These are phyloP conservation scores for Tremella mesenterica DNA, from an alignment of 768 basidiomycete species.

Conservation along the genomic window DNA sequence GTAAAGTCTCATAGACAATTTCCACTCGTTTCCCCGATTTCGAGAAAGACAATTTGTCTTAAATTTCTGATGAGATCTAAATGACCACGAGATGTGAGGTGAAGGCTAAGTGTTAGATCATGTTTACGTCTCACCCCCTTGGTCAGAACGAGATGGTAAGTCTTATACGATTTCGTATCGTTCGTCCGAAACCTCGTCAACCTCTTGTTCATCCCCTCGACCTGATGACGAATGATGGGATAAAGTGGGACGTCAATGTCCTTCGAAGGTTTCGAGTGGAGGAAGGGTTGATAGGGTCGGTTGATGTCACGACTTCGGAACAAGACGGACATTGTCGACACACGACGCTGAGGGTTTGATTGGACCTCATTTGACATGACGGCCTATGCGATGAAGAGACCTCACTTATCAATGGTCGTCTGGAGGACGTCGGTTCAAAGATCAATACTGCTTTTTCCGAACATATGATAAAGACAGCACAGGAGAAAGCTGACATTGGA, in stretches of 20 bases:
- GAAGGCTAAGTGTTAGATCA: slow-evolving; percentile 57
- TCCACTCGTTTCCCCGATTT: not conserved
- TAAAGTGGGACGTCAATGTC: not conserved
- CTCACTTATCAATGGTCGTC: too few relatives aligned
- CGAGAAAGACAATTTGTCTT: not conserved
- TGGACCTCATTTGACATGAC: too few relatives aligned
- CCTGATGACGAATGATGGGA: not conserved
- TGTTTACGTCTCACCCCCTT: slow-evolving; percentile 90
- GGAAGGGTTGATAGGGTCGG: not conserved
- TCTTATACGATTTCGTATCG: slow-evolving; percentile 1
- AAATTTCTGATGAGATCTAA: not conserved
- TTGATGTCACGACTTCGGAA: too few relatives aligned
- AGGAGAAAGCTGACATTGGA: slow-evolving; percentile 5
- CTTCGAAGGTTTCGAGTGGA: too few relatives aligned
- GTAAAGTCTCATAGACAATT: not conserved
- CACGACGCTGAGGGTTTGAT: too few relatives aligned
- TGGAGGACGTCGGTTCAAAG: too few relatives aligned
- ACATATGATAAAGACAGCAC: too few relatives aligned
- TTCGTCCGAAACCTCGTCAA: too few relatives aligned
- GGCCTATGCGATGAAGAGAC: too few relatives aligned
- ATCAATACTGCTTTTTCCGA: too few relatives aligned
- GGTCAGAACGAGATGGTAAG: slow-evolving; percentile 74
- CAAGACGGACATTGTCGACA: too few relatives aligned
- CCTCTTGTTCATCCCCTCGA: not conserved
- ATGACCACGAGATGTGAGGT: not conserved